phyloP scores from a whole-genome alignment of 2,329 filamentous ascomycete genomes.

The Colletotrichum sp. region DNA sequence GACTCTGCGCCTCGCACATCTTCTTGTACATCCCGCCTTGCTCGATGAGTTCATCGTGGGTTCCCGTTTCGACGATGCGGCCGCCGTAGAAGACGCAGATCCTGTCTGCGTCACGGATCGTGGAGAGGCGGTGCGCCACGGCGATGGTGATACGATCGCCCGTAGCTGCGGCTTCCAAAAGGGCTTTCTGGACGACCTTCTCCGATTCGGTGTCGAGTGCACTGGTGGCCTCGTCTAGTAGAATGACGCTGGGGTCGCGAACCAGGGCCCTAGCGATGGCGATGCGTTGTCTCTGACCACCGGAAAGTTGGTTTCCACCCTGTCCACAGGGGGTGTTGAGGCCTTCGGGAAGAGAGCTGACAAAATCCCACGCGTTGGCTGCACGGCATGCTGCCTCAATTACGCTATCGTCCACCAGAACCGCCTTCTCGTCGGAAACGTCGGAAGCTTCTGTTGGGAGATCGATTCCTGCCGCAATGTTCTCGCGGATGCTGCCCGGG shows the following conservation, averaged over 20 bases:
- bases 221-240: constrained; percentile 75
- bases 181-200: constrained; percentile 65
- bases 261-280: constrained; percentile 76
- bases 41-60: constrained; percentile 3
- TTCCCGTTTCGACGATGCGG: constrained; percentile 1
- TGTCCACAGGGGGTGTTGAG: constrained; percentile 70
- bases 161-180: constrained; percentile 42
- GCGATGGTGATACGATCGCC: constrained; percentile 17
- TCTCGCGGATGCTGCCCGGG: constrained; percentile 57
- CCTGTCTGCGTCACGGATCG: constrained; percentile 20
- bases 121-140: constrained; percentile 23
- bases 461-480: constrained; percentile 54
- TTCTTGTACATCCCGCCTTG: constrained; percentile 11
- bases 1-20: constrained; percentile 20
- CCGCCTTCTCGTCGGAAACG: not conserved
- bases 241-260: constrained; percentile 67
- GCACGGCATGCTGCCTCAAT: constrained; percentile 56
- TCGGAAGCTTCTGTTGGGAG: not conserved
- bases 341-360: constrained; percentile 57
- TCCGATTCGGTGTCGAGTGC: constrained; percentile 70
- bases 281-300: constrained; percentile 74
- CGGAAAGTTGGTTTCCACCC: constrained; percentile 71
- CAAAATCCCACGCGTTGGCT: constrained; percentile 62
- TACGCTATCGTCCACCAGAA: constrained; percentile 32
- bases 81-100: constrained; percentile 18